phyloP scores from a whole-genome alignment of 345 rosid species.

The Bruguiera sexangula region DNA sequence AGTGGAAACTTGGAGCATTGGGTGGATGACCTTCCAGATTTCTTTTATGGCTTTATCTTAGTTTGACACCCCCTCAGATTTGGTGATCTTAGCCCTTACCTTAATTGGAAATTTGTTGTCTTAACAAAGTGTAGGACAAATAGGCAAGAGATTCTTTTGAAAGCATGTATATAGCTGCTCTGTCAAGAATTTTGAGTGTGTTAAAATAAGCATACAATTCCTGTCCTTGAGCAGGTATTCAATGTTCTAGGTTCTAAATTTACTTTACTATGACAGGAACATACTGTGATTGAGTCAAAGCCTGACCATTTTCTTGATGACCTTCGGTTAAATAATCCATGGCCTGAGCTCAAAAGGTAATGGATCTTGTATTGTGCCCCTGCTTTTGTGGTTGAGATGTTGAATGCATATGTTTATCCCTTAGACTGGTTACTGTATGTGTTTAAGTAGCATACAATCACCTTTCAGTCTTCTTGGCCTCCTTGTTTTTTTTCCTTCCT shows the following conservation, averaged over 20 bases:
- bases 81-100: neutral
- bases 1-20: too few species aligned
- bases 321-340: constrained; percentile 91
- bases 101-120: neutral
- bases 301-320: constrained; percentile 97
- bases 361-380: neutral
- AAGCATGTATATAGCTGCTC: neutral
- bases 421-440: too few species aligned
- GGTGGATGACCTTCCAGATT: neutral
- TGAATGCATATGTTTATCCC: too few species aligned
- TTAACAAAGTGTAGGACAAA: neutral
- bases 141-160: too few species aligned
- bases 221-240: neutral
- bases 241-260: neutral
- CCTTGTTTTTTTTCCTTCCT: neutral
- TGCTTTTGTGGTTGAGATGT: too few species aligned
- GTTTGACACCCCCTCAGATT: neutral
- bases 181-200: neutral
- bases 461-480: neutral
- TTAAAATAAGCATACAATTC: too few species aligned
- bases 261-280: constrained; percentile 53
- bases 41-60: neutral
- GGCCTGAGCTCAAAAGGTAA: constrained; percentile 85
- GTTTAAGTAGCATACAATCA: neutral
- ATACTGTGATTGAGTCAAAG: constrained; percentile 83